These are phyloP conservation scores for Syncephalastrum racemosum DNA, from an alignment of 371 early-diverging fungal species.

Conservation along the genomic window DNA sequence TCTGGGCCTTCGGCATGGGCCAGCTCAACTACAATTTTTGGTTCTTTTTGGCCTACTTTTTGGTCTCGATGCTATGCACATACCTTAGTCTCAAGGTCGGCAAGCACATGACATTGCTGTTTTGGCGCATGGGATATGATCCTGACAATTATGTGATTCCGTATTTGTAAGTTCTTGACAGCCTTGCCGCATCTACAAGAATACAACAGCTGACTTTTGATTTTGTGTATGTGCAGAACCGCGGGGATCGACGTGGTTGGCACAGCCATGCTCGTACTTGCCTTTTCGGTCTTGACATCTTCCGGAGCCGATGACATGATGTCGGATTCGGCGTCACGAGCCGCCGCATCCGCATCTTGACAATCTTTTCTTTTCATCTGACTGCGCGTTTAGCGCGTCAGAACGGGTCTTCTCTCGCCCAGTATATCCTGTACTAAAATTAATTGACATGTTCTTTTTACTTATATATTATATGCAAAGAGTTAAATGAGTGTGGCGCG, in stretches of 20 bases:
- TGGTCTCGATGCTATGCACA: constrained; percentile 39
- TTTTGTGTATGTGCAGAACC: constrained; percentile 32
- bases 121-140: constrained; percentile 74
- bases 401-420: too few species aligned
- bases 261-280: constrained; percentile 49
- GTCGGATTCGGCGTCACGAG: too few species aligned
- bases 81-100: constrained; percentile 50
- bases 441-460: too few species aligned
- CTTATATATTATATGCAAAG: too few species aligned
- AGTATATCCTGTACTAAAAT: too few species aligned
- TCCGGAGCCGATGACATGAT: constrained; percentile 38
- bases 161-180: constrained; percentile 54
- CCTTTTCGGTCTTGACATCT: constrained; percentile 36
- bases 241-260: constrained; percentile 60
- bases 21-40: constrained; percentile 37
- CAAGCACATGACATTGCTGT: constrained; percentile 46
- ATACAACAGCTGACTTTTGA: constrained; percentile 6
- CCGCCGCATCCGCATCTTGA: too few species aligned
- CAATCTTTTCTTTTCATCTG: too few species aligned
- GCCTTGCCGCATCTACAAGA: constrained; percentile 48
- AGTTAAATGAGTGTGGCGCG: too few species aligned
- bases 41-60: constrained; percentile 44
- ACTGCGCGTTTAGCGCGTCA: too few species aligned
- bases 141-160: constrained; percentile 85
- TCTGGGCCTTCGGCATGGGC: constrained; percentile 58